Evolutionary conservation across 805 yeast genomes (phyloP), one percentile per base, ranked within the genome.

Genomic region (Yarrowia sp.): DNA sequence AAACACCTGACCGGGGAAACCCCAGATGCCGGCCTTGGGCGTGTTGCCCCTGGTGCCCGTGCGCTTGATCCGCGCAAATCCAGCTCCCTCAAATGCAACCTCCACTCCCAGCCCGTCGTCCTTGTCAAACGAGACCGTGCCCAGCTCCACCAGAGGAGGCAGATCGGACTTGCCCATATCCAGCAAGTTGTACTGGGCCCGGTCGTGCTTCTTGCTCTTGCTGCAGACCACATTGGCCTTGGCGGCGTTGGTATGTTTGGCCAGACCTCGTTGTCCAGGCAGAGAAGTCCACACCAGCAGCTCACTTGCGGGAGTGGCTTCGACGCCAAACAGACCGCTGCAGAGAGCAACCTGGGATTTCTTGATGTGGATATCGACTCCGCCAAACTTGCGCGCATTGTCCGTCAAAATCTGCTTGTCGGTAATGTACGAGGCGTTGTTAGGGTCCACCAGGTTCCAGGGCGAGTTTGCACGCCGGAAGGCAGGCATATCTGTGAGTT

Each of bases 1-100:
- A 46, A 61, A 61, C 9, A 61, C 55, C 17, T 61, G 66, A 4
- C 66, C 66, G 0, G 66, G 55, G 30, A 46, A 61, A 14, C 66
- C 66, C 66, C 66, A 61, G 14, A 61, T 19, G 38, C 19, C 30
- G 1, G 55, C 53, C n/a, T 14, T 44, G 40, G 64, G 64, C 14
- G n/a, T n/a, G n/a, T n/a, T n/a, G n/a, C n/a, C n/a, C n/a, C n/a
- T n/a, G n/a, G n/a, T 46, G 9, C 53, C 53, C 2, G 66, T 46
- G 1, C 55, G 53, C 14, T 61, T 61, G 34, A 61, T 46, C n/a
- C 66, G 42, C 6, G 38, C 55, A 17, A 36, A 61, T 1, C 66
- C 66, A 9, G 66, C 66, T 4, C 66, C 66, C 36, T 46, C 53
- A 20, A 61, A 46, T 2, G 55, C 66, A 13, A 61, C 55, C 24